Percentiles rank a stretch among this genome's conserved stretches.
Conservation (phyloP, 176 grass and related monocot genomes). For the Oryza meridionalis region DNA sequence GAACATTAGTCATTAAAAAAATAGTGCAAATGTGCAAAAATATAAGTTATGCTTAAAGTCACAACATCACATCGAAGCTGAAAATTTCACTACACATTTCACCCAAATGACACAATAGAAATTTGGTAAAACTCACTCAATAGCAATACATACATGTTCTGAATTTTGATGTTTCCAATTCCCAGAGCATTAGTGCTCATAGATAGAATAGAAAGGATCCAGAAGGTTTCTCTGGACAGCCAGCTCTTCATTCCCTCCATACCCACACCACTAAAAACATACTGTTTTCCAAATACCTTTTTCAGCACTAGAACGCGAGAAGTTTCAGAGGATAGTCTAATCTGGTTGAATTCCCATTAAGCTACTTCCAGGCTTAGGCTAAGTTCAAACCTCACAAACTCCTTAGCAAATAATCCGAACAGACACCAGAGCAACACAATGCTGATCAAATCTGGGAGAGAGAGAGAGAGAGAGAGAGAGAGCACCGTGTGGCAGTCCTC, state of each 20-base stretch:
- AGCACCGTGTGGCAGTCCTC: constrained; percentile 67
- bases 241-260: not conserved
- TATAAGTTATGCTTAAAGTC: too few species aligned
- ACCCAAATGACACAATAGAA: not conserved
- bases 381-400: not conserved
- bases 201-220: too few species aligned
- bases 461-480: not conserved
- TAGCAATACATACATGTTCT: too few species aligned
- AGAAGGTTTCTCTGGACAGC: not conserved
- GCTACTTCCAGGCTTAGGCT: not conserved
- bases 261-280: not conserved
- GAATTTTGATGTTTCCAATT: not conserved
- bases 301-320: not conserved
- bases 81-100: not conserved
- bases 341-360: not conserved
- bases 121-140: not conserved
- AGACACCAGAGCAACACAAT: constrained; percentile 5
- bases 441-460: not conserved
- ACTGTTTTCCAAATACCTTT: not conserved
- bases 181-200: not conserved
- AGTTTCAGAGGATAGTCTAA: not conserved
- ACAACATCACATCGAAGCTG: not conserved
- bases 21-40: too few species aligned
- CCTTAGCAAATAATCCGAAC: not conserved
- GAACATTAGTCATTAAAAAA: too few species aligned